Evolutionary conservation across 257 asterid species (phyloP).

Genomic region (Solanum rostratum): DNA sequence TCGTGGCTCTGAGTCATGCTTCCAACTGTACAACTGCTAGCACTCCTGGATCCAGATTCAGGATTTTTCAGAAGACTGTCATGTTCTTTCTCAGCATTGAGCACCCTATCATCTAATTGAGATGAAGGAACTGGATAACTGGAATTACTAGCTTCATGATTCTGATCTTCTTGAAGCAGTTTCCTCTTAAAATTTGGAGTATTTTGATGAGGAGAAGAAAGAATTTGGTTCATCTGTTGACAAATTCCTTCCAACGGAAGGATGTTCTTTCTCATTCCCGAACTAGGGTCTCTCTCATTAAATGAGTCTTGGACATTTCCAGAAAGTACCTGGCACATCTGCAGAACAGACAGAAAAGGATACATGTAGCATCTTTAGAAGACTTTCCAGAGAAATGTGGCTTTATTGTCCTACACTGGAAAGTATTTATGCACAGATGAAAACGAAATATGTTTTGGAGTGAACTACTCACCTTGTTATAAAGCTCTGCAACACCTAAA

Average conservation of each 20-base stretch:
- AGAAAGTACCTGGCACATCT: conserved; percentile 49
- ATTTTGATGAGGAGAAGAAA: conserved; percentile 24
- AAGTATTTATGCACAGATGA: background rate
- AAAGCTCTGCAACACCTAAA: conserved; percentile 51
- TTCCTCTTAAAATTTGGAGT: conserved; percentile 1
- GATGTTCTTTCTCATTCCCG: conserved; percentile 30
- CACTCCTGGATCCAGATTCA: background rate
- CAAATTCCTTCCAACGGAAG: conserved; percentile 28
- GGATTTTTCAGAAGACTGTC: background rate
- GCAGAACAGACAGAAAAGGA: conserved; percentile 6
- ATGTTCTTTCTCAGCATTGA: conserved; percentile 9
- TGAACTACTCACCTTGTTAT: conserved; percentile 49
- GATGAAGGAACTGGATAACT: conserved; percentile 3
- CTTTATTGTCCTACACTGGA: background rate
- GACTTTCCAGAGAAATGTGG: background rate
- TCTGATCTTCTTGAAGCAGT: conserved; percentile 7
- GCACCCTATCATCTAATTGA: background rate
- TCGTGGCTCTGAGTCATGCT: background rate
- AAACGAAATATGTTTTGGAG: background rate
- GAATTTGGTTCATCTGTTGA: conserved; percentile 38
- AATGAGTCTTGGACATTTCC: conserved; percentile 31
- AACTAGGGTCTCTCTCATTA: conserved; percentile 12
- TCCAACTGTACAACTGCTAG: background rate
- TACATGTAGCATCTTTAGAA: background rate
- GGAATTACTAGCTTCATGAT: conserved; percentile 8